A percentile compares a stretch with the other conserved stretches of the same genome.
phyloP scores from a whole-genome alignment of 1,284 basidiomycete genomes.

The Cystobasidium slooffiae region DNA sequence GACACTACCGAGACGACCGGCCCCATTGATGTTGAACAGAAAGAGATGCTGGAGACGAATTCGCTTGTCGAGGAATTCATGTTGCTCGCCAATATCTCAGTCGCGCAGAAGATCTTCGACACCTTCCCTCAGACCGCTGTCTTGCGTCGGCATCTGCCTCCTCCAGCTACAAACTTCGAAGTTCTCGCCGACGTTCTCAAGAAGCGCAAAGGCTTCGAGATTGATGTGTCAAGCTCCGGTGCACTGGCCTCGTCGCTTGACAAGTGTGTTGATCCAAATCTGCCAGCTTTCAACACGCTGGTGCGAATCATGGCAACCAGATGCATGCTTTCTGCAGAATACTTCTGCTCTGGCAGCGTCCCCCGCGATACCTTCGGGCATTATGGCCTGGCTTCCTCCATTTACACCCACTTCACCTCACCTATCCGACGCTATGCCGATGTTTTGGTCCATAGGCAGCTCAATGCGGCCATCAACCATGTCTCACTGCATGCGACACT shows the following conservation, averaged over 20 bases:
- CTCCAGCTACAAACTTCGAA: slow-evolving; percentile 93
- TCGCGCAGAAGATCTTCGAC: slow-evolving; percentile 89
- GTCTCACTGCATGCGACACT: slow-evolving; percentile 80
- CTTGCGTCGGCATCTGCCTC: slow-evolving; percentile 87
- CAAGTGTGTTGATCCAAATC: slow-evolving; percentile 74
- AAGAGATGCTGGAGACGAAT: slow-evolving; percentile 90
- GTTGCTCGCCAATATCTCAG: slow-evolving; percentile 95
- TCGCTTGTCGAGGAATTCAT: slow-evolving; percentile 99
- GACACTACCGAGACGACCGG: slow-evolving; percentile 90
- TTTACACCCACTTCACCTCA: slow-evolving; percentile 98
- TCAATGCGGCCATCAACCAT: slow-evolving; percentile 86
- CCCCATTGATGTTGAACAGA: slow-evolving; percentile 97
- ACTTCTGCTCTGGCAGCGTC: slow-evolving; percentile 95
- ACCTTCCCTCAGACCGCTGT: slow-evolving; percentile 96
- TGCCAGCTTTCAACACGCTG: slow-evolving; percentile 93
- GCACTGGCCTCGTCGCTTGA: slow-evolving; percentile 90
- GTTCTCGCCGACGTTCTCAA: slow-evolving; percentile 88
- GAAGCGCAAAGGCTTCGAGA: slow-evolving; percentile 80
- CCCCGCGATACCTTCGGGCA: slow-evolving; percentile 91
- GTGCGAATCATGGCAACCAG: slow-evolving; percentile 99
- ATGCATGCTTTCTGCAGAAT: slow-evolving; percentile 98
- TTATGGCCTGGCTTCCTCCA: slow-evolving; percentile 92
- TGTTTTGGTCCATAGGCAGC: slow-evolving; percentile 91
- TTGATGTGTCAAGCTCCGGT: slow-evolving; percentile 90
- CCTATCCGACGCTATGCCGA: slow-evolving; percentile 94